Evolutionary conservation across 495 filamentous ascomycete species (phyloP), one percentile per base, ranked within the genome.

Genomic region (Annulohypoxylon stygium): DNA sequence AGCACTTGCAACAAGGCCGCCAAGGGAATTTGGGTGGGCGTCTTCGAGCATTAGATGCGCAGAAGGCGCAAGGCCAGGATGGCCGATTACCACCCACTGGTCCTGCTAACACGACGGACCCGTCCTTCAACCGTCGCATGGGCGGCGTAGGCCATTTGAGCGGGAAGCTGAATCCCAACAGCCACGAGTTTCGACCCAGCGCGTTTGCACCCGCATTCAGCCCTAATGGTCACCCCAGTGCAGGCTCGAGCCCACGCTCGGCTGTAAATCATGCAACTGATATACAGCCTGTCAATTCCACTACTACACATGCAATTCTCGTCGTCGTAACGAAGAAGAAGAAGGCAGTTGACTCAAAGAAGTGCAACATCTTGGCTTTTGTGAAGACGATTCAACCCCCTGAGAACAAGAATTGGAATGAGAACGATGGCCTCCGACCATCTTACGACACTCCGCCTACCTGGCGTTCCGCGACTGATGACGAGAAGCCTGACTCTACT

Each of bases 131-230:
- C 3, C 83, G 85, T 48, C 85, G 86, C 12, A 81, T 83, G 23
- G 84, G 84, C 59, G 83, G 80, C 25, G 77, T 81, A 9, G 83
- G 85, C 16, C 83, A 81, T 61, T 82, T 86, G 50, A 86, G 88
- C 9, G 85, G 85, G 26, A 91, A 93, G 78, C 88, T 97, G 82
- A 97, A 97, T 73, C 93, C 92, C 1, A 90, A 89, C 57, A 94
- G 91, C 34, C 86, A 89, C 74, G 94, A 97, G 75, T 97, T 97
- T 81, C 89, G 90, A 71, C 93, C 93, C 3, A 95, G 90, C 75
- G 89, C 93, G 8, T 90, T 91, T 43, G 93, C 93, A 3, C 89
- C 84, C 50, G 83, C 91, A 0, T 97, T 97, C 80, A 93, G 87
- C 67, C 94, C 93, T n/a, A 87, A 85, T 71, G 87, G 85, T 41